A percentile compares a stretch with the other conserved stretches of the same genome.
These are phyloP conservation scores for Nemania sp. DNA, from an alignment of 2,329 filamentous ascomycete genomes.

Conservation along the genomic window DNA sequence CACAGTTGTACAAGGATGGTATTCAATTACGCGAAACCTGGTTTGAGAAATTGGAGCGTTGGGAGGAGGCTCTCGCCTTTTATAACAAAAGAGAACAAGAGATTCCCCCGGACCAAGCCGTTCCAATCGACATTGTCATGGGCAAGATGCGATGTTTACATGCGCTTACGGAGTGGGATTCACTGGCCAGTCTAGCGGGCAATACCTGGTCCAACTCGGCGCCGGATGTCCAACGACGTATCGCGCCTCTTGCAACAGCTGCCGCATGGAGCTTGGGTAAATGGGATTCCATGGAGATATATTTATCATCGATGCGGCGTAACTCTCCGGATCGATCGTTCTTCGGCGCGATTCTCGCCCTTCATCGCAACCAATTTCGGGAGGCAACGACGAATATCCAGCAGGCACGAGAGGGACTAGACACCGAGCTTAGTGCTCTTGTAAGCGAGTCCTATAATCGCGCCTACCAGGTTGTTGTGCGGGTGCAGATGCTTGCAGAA, in stretches of 20 bases:
- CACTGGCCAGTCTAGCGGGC: slow-evolving; percentile 82
- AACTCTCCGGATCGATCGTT: slow-evolving; percentile 93
- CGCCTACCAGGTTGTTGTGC: slow-evolving; percentile 96
- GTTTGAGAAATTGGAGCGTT: slow-evolving; percentile 97
- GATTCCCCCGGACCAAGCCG: slow-evolving; percentile 57
- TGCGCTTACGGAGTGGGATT: slow-evolving; percentile 96
- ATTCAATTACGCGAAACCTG: slow-evolving; percentile 97
- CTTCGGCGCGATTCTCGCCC: slow-evolving; percentile 92
- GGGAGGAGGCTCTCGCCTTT: slow-evolving; percentile 93
- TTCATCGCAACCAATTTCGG: slow-evolving; percentile 94
- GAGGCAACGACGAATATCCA: slow-evolving; percentile 88
- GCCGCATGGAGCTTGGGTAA: slow-evolving; percentile 96
- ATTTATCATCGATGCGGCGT: slow-evolving; percentile 91
- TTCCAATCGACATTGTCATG: slow-evolving; percentile 94
- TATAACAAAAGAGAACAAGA: slow-evolving; percentile 85
- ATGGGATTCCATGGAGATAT: slow-evolving; percentile 98
- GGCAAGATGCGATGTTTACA: slow-evolving; percentile 99
- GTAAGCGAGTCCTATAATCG: slow-evolving; percentile 98
- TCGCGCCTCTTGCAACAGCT: slow-evolving; percentile 90
- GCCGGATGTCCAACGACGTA: slow-evolving; percentile 83
- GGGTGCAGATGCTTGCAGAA: slow-evolving; percentile 98
- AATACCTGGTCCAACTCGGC: slow-evolving; percentile 92
- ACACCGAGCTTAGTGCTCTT: slow-evolving; percentile 92
- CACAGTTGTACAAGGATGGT: slow-evolving; percentile 88
- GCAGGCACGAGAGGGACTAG: slow-evolving; percentile 88